Base-by-base conservation (phyloP, 129 eudicot genomes). In the Lactuca sativa region DNA sequence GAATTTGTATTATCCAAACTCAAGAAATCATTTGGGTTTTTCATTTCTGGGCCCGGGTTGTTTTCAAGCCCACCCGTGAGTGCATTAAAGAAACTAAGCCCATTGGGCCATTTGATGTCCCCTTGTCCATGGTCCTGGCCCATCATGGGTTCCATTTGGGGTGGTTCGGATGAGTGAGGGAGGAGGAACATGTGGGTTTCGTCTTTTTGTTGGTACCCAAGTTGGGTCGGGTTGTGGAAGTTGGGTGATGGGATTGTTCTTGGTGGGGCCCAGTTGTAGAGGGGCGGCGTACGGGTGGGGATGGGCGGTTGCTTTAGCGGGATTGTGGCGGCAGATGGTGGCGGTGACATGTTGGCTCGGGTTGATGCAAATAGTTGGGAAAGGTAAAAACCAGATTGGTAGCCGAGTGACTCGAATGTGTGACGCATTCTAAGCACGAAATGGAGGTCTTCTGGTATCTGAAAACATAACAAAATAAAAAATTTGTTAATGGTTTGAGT, bases 371-470 rank as follows among this genome's bases (percentile, higher is more conserved):
- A 92, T 21, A 92, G 82, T 64, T 92, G 98, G 40, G 98, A 92
- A 11, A 92, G 81, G 69, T 89, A 92, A 67, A 84, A 92, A 14
- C 96, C 96, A 14, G 96, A 92, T 71, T 92, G 98, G 69, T 92
- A 92, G 51, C 95, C 98, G 3, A 89, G 88, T 12, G 98, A 92
- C 40, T 92, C 96, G 69, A 92, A 92, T 0, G 95, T 92, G 70
- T 86, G 98, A 65, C 98, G 85, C 98, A 92, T 92, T 79, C 98
- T 82, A 70, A 92, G 86, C 84, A 92, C 98, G 72, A 92, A 92
- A 67, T 92, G 98, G 41, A 92, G 91, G 59, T 92, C 98, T 77
- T 92, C 98, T 12, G 98, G 95, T 69, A 92, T 92, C 98, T 92
- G 66, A 47, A 4, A 71, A 62, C 51, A 70, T 25, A 67, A 48